phyloP scores from a whole-genome alignment of 78 protist genomes.

The Bigelowiella natans region DNA sequence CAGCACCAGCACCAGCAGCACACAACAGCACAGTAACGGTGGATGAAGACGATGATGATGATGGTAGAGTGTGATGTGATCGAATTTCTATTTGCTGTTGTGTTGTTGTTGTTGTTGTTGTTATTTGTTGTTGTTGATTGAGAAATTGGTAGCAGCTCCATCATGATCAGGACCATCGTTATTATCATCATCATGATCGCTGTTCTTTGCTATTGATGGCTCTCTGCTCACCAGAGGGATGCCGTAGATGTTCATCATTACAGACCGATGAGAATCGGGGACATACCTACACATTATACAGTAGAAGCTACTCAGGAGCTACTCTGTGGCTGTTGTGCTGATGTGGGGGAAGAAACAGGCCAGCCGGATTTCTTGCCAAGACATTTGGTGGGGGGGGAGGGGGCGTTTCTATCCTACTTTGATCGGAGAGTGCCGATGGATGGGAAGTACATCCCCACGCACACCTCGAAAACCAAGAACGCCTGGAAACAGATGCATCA shows the following conservation, averaged over 20 bases:
- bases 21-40: background rate
- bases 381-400: too few species aligned
- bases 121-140: background rate
- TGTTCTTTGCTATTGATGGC: too few species aligned
- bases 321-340: background rate
- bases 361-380: too few species aligned
- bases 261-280: conserved; percentile 25
- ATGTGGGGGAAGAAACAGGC: too few species aligned
- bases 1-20: background rate
- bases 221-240: background rate
- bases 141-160: background rate
- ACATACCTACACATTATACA: background rate
- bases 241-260: conserved; percentile 24
- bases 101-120: background rate
- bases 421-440: conserved; percentile 37
- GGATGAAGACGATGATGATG: background rate
- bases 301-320: background rate
- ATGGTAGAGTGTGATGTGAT: background rate
- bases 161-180: background rate
- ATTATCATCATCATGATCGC: too few species aligned
- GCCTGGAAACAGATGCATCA: too few species aligned
- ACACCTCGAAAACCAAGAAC: conserved; percentile 22
- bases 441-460: conserved; percentile 35
- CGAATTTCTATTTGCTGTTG: background rate
- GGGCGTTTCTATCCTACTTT: background rate